Base-by-base conservation (phyloP, 768 basidiomycete genomes). In the Pleurotus salmoneostramineus region DNA sequence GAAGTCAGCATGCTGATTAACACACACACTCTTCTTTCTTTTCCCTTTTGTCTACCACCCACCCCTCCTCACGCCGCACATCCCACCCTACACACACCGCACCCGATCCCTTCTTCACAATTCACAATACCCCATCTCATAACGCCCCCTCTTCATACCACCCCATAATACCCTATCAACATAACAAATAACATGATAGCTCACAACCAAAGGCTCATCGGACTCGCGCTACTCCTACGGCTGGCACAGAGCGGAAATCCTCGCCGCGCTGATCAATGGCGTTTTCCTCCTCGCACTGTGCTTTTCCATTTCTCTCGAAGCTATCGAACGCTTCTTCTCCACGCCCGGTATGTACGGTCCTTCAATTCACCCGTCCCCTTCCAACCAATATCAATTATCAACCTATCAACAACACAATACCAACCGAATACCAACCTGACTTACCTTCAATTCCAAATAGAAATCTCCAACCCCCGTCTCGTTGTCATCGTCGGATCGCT, bases 181-280 rank as follows among this genome's bases (percentile, higher is more conserved):
- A n/a, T n/a, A n/a, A n/a, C n/a, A n/a, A n/a, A n/a, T n/a, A n/a
- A n/a, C n/a, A n/a, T n/a, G n/a, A n/a, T n/a, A n/a, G 90, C 79
- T 94, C 56, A 85, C 89, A 36, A 77, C 78, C 36, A 77, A 78
- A 56, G 81, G 75, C 33, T 73, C 83, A 32, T 74, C 73, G 34
- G 83, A 89, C 72, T 82, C 89, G 32, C 83, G 86, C 50, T 97
- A 97, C 72, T 94, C 96, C 4, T 98, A 98, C 69, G 96, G 95
- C n/a, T 98, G 95, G 96, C 95, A 98, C 72, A 82, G 97, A 61
- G 97, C 97, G 14, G 95, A 97, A 68, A 95, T 97, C 60, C 82
- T 98, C 5, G 95, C 95, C 17, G 97, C 97, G 0, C 79, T 98
- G 46, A 75, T 98, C 63, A 99, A 99, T 66, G 97, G 97, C 52